Evolutionary conservation across 768 basidiomycete species (phyloP), one percentile per base, ranked within the genome.

Genomic region (Rhizopogon vesiculosus): DNA sequence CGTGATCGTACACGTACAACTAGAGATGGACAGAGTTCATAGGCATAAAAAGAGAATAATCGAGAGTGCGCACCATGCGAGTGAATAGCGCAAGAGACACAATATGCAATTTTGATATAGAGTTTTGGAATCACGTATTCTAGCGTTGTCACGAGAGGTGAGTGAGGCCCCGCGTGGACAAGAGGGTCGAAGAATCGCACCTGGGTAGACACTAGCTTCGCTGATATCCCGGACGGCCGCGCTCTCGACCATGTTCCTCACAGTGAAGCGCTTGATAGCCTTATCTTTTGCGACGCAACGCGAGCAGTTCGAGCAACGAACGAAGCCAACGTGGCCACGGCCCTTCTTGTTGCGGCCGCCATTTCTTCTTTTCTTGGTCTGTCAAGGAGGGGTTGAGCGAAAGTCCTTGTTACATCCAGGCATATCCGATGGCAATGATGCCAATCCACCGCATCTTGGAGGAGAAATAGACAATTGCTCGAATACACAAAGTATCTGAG

Each of bases 301-400:
- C 69, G 93, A 93, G 85, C 97, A 99, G 86, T 99, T 99, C 64
- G 94, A 95, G 84, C 97, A 99, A 67, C 97, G 90, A 71, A 99
- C 84, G 73, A 91, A 92, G 61, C 75, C 82, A 74, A 93, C 91
- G 76, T 97, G 94, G 74, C 96, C 97, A 69, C 97, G 93, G 68
- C 95, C 93, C 73, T 95, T 92, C 84, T 98, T 97, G 93, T 97
- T 98, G 68, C 97, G 93, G 64, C 96, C 97, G 72, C 88, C 88
- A 83, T 91, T 93, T 91, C 95, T 89, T 92, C 95, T 88, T 82
- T 98, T 97, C 83, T 95, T 96, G 65, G 94, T 98, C 95, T 96
- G 71, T 54, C 62, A 42, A 56, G 54, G 57, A 55, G 45, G 15
- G 19, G 45, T 38, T 60, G 25, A 25, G 25, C 25, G 25, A 25